These are phyloP conservation scores for Globisporangium yorkense DNA, from an alignment of 352 stramenopile genomes.

Conservation along the genomic window DNA sequence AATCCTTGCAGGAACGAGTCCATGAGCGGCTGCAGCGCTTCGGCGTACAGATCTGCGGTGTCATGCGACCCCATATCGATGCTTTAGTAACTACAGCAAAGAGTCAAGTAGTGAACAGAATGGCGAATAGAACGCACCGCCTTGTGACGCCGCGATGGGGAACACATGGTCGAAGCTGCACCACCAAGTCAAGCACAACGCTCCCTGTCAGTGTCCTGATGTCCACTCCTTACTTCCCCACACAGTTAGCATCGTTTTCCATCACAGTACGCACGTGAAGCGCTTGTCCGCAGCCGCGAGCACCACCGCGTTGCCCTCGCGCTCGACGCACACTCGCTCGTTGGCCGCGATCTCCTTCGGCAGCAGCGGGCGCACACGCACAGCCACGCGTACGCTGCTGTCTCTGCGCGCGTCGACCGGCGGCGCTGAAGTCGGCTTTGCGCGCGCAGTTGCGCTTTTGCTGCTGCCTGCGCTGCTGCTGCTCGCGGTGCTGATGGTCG, in stretches of 20 bases:
- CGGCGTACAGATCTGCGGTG: slow-evolving; percentile 50
- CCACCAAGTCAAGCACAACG: not conserved
- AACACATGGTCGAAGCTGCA: slow-evolving; percentile 84
- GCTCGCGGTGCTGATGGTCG: not conserved
- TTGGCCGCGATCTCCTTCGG: slow-evolving; percentile 66
- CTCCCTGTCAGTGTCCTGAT: not conserved
- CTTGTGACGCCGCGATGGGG: slow-evolving; percentile 40
- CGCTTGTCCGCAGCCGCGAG: slow-evolving; percentile 36
- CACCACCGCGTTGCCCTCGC: slow-evolving; percentile 27
- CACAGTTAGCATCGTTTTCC: not conserved
- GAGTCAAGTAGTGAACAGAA: not conserved
- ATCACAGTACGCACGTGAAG: slow-evolving; percentile 47
- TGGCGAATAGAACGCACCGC: slow-evolving; percentile 14
- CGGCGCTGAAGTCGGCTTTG: not conserved
- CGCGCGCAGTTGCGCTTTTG: not conserved
- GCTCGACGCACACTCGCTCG: slow-evolving; percentile 37
- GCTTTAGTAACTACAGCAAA: not conserved
- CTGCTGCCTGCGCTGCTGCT: not conserved
- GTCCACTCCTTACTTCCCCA: not conserved
- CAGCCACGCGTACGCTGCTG: slow-evolving; percentile 64
- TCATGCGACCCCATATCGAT: not conserved
- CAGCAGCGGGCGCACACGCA: slow-evolving; percentile 73
- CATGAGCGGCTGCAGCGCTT: slow-evolving; percentile 72
- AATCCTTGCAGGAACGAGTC: slow-evolving; percentile 85
- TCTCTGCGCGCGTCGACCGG: slow-evolving; percentile 30